Base-by-base conservation (phyloP, 2,329 filamentous ascomycete species). In the Phyllosticta citrichinensis region DNA sequence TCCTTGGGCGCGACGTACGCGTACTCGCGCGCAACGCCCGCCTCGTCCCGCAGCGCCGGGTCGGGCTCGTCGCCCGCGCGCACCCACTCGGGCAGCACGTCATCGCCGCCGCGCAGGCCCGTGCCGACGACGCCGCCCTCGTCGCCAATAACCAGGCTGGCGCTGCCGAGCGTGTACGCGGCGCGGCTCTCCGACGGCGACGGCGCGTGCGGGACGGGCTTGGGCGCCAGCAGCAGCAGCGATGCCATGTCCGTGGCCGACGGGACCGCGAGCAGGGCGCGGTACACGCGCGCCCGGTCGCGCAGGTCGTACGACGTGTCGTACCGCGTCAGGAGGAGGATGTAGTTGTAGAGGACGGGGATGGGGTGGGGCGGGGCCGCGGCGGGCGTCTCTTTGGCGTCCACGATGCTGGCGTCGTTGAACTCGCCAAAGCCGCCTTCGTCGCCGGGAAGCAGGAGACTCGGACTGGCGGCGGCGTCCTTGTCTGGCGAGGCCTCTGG, bases 231-330 rank as follows among this genome's bases (percentile, higher is more conserved):
- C 0, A 99, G 85, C 72, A 97, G 88, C 14, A 99, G 80, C 0
- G 88, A 91, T 2, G 94, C 94, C 17, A 99, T 83, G 72, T 97
- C 91, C 0, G 85, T 88, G 8, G 83, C 84, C 2, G 81, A 79
- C 0, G 92, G 90, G 4, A 89, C 85, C 3, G 85, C 82, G 1
- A 99, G 83, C 1, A 99, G 83, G 0, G 91, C 83, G 65, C 89
- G 91, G 77, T 96, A 97, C 63, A 97, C 83, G 33, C 94, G 86
- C 1, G 92, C 87, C 24, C 94, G 88, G 71, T 97, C 94, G 65
- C 94, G 90, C 2, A 99, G 84, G 70, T 97, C 92, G 74, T 96
- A 99, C 0, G 92, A 97, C 0, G 87, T 90, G 68, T 97, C 94
- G 73, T 97, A 99, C 63, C 94, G 86, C 33, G 89, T 89, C 1